phyloP scores from a whole-genome alignment of 1,139 yeast species.

The Pichia sp. region DNA sequence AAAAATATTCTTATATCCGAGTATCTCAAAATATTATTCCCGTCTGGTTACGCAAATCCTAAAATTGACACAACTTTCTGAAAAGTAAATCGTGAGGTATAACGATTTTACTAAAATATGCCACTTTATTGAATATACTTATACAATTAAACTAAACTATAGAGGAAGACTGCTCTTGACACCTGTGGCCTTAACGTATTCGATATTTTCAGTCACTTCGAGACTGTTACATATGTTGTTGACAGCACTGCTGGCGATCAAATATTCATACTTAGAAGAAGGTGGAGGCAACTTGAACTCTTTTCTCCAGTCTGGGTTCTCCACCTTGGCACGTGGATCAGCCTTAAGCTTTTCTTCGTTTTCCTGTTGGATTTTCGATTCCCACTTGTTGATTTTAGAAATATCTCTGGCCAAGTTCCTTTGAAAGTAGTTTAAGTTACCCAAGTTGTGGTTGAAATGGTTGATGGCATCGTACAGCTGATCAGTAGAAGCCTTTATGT shows the following conservation, averaged over 20 bases:
- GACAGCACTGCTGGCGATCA: slow-evolving; percentile 66
- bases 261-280: slow-evolving; percentile 72
- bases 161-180: slow-evolving; percentile 9
- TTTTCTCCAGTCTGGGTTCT: slow-evolving; percentile 59
- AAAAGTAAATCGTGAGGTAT: too few species aligned
- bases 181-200: slow-evolving; percentile 16
- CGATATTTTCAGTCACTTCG: slow-evolving; percentile 45
- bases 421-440: slow-evolving; percentile 79
- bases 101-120: not conserved
- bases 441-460: slow-evolving; percentile 74
- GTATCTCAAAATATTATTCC: too few species aligned
- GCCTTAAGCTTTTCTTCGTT: slow-evolving; percentile 55
- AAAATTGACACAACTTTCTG: too few species aligned
- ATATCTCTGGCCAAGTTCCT: slow-evolving; percentile 71
- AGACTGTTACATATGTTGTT: slow-evolving; percentile 66
- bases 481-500: slow-evolving; percentile 46
- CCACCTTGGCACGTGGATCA: slow-evolving; percentile 51
- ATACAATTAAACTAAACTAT: not conserved
- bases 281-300: slow-evolving; percentile 67
- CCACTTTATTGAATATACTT: not conserved
- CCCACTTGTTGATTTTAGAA: slow-evolving; percentile 71
- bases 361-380: slow-evolving; percentile 64
- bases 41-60: too few species aligned
- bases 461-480: slow-evolving; percentile 71
- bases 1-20: too few species aligned